These are phyloP conservation scores for Capsicum pubescens DNA, from an alignment of 257 asterid genomes.

Conservation along the genomic window DNA sequence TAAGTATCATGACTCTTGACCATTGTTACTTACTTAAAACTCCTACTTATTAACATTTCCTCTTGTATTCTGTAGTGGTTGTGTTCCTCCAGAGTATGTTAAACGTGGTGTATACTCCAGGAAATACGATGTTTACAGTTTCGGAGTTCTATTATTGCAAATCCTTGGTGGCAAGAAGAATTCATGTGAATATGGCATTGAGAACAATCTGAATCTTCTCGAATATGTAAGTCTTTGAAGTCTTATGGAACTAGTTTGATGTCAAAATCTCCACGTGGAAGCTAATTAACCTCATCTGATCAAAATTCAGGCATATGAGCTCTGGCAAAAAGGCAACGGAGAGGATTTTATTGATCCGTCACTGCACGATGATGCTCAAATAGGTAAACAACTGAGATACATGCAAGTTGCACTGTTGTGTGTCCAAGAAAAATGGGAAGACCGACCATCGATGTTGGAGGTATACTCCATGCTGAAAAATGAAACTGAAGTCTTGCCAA, in stretches of 20 bases:
- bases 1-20: constrained; percentile 30
- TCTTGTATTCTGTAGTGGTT: constrained; percentile 40
- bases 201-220: constrained; percentile 42
- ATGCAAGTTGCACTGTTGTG: constrained; percentile 48
- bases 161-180: constrained; percentile 49
- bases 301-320: constrained; percentile 45
- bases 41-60: not conserved
- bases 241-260: not conserved
- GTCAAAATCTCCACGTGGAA: not conserved
- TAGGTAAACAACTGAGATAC: constrained; percentile 38
- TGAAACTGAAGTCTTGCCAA: constrained; percentile 31
- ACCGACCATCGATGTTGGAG: constrained; percentile 50
- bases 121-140: constrained; percentile 51
- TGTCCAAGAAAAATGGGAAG: constrained; percentile 47
- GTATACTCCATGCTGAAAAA: constrained; percentile 46
- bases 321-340: constrained; percentile 37
- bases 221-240: constrained; percentile 38
- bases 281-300: not conserved
- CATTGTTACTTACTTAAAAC: not conserved
- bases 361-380: constrained; percentile 32
- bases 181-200: constrained; percentile 36
- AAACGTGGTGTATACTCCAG: constrained; percentile 47
- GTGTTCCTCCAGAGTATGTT: constrained; percentile 52
- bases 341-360: constrained; percentile 40
- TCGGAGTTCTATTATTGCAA: constrained; percentile 50